Evolutionary conservation across 371 early-diverging fungal genomes (phyloP).

Genomic region (Chytridium lagenaria): DNA sequence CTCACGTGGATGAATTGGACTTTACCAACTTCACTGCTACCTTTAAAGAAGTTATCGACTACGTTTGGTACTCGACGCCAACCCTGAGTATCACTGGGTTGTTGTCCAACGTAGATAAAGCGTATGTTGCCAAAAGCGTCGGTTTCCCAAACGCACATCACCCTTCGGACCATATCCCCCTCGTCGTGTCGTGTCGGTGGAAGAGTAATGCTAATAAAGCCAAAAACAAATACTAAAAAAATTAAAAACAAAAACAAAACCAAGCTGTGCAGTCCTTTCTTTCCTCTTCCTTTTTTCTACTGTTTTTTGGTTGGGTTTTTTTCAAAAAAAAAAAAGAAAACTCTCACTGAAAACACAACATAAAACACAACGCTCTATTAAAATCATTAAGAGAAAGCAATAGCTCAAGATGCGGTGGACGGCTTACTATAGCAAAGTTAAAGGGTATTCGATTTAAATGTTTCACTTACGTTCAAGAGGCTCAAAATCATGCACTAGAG

Average conservation of each 20-base stretch:
- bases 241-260: neutral
- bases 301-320: no score
- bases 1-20: slow-evolving; percentile 73
- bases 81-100: slow-evolving; percentile 82
- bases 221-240: slow-evolving; percentile 10
- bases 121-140: slow-evolving; percentile 75
- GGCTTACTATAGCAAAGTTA: no score
- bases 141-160: slow-evolving; percentile 86
- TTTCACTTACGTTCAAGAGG: slow-evolving; percentile 15
- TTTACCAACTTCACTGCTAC: slow-evolving; percentile 96
- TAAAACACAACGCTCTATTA: no score
- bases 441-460: neutral
- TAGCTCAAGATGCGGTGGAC: no score
- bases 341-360: no score
- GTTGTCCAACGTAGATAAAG: slow-evolving; percentile 83
- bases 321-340: no score
- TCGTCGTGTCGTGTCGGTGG: slow-evolving; percentile 43
- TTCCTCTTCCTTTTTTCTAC: no score
- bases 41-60: slow-evolving; percentile 95
- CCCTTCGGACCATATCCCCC: slow-evolving; percentile 56
- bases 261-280: no score
- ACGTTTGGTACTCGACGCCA: slow-evolving; percentile 91
- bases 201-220: slow-evolving; percentile 12
- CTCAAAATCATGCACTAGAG: slow-evolving; percentile 12
- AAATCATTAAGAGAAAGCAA: no score